Evolutionary conservation across 805 yeast genomes (phyloP).

Genomic region (Wickerhamiella qilinensis): DNA sequence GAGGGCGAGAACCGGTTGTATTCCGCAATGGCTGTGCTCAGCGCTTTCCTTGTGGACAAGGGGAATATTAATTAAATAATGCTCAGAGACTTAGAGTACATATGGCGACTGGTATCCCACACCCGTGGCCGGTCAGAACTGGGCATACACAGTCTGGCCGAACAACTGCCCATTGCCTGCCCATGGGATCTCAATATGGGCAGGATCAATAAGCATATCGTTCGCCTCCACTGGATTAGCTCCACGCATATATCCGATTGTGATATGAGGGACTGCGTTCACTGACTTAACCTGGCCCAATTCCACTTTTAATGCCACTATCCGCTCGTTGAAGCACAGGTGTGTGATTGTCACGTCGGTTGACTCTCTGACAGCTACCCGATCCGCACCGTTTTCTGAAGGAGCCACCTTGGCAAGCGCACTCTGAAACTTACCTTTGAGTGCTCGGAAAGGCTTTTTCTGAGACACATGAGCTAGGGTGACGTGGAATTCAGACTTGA

Average conservation of each 20-base stretch:
- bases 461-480: slow-evolving; percentile 19
- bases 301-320: slow-evolving; percentile 40
- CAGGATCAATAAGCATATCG: slow-evolving; percentile 15
- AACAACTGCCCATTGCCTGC: background rate
- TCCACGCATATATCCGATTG: slow-evolving; percentile 43
- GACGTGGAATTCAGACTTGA: slow-evolving; percentile 19
- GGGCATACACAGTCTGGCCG: background rate
- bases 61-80: slow-evolving; percentile 26
- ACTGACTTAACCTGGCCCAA: slow-evolving; percentile 20
- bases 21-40: slow-evolving; percentile 89
- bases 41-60: slow-evolving; percentile 73
- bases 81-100: background rate
- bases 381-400: slow-evolving; percentile 2
- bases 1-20: slow-evolving; percentile 95
- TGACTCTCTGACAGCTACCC: slow-evolving; percentile 7
- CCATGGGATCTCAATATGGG: background rate
- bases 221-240: slow-evolving; percentile 42
- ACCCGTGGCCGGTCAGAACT: no score
- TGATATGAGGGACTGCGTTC: slow-evolving; percentile 47
- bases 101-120: background rate
- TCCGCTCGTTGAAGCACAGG: slow-evolving; percentile 34
- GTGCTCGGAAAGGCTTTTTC: slow-evolving; percentile 2
- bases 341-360: slow-evolving; percentile 29
- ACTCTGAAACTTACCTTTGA: slow-evolving; percentile 3
- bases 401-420: background rate